Evolutionary conservation across 768 basidiomycete genomes (phyloP).

Genomic region (Pisolithus tinctorius): DNA sequence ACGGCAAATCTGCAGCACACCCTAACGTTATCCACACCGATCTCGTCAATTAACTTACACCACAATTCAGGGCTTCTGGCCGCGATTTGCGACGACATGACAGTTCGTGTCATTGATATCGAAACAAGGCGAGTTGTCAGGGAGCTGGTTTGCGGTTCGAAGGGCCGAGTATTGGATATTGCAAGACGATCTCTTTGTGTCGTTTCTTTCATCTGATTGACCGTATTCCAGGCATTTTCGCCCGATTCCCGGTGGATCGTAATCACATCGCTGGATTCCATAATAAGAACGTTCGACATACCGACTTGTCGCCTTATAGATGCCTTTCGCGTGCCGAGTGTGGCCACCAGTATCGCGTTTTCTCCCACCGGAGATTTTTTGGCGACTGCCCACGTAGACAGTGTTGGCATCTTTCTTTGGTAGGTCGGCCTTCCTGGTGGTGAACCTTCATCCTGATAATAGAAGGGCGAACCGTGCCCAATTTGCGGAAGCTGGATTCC

Average conservation of each 20-base stretch:
- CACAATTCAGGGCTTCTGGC: constrained; percentile 82
- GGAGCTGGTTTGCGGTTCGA: constrained; percentile 73
- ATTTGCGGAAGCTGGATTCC: constrained; percentile 78
- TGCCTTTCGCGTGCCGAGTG: constrained; percentile 79
- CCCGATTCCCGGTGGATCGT: constrained; percentile 94
- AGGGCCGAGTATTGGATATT: constrained; percentile 81
- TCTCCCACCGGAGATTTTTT: constrained; percentile 95
- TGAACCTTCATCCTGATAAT: not conserved
- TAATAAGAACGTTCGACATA: constrained; percentile 92
- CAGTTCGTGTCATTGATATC: constrained; percentile 82
- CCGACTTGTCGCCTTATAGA: constrained; percentile 91
- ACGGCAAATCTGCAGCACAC: constrained; percentile 67
- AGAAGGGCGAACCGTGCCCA: constrained; percentile 92
- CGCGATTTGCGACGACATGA: constrained; percentile 77
- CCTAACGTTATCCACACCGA: constrained; percentile 58
- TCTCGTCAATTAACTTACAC: constrained; percentile 69
- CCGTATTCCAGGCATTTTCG: constrained; percentile 70
- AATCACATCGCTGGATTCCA: constrained; percentile 79
- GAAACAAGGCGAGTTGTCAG: constrained; percentile 85
- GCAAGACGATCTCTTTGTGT: constrained; percentile 37
- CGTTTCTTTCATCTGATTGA: not conserved
- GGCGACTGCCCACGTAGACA: constrained; percentile 91
- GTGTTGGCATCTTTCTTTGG: constrained; percentile 95
- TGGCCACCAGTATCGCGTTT: constrained; percentile 87
- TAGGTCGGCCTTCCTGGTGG: constrained; percentile 23